Conservation (phyloP, 805 yeast species). For the Hanseniaspora thailandica region DNA sequence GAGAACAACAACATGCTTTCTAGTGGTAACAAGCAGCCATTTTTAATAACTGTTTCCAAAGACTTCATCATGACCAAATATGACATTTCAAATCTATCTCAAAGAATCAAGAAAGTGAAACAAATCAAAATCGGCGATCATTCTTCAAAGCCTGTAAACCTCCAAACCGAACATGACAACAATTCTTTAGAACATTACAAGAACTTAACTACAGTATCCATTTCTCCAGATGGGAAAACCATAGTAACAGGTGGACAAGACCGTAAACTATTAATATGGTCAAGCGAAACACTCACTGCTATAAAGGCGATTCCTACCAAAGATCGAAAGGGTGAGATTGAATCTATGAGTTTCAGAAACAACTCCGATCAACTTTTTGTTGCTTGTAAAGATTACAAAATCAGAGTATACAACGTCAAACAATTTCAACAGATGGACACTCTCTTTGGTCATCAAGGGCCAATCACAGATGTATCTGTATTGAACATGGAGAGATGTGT, state of each 20-base stretch:
- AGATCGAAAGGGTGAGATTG: slow-evolving; percentile 58
- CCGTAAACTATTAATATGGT: slow-evolving; percentile 73
- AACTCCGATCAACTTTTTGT: slow-evolving; percentile 78
- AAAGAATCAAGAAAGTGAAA: slow-evolving; percentile 54
- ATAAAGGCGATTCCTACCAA: slow-evolving; percentile 66
- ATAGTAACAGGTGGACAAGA: slow-evolving; percentile 89
- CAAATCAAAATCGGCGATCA: slow-evolving; percentile 51
- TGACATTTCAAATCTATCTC: slow-evolving; percentile 44
- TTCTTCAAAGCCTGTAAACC: slow-evolving; percentile 31
- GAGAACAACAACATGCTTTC: slow-evolving; percentile 5
- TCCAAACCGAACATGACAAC: slow-evolving; percentile 34
- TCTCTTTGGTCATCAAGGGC: slow-evolving; percentile 90
- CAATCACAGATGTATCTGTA: slow-evolving; percentile 70
- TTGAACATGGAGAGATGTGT: slow-evolving; percentile 82
- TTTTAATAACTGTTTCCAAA: slow-evolving; percentile 70
- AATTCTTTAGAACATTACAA: slow-evolving; percentile 62
- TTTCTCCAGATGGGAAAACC: slow-evolving; percentile 73
- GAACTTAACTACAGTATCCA: slow-evolving; percentile 67
- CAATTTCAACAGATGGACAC: slow-evolving; percentile 85
- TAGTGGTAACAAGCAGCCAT: slow-evolving; percentile 42
- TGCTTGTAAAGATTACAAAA: slow-evolving; percentile 82
- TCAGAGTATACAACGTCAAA: slow-evolving; percentile 73
- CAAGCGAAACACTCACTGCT: slow-evolving; percentile 63
- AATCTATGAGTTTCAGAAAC: slow-evolving; percentile 66
- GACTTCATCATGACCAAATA: slow-evolving; percentile 72